Base-by-base conservation (phyloP, 108 stramenopile species). In the Skeletonema menzelii region DNA sequence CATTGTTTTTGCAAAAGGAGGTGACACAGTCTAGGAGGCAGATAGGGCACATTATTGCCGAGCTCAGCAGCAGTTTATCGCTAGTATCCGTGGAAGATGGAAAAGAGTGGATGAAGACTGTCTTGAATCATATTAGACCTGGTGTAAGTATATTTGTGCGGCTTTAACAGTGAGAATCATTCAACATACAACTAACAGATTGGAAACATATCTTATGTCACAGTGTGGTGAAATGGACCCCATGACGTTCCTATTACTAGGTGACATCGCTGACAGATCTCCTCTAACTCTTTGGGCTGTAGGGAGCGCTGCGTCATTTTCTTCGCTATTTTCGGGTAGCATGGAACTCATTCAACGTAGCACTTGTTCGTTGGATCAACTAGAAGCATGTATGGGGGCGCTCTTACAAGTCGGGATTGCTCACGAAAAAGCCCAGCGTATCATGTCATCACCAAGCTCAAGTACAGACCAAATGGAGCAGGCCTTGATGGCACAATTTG, bases 11-110 rank as follows among this genome's bases (percentile, higher is more conserved):
- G 20, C 65, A 30, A 0, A 17, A 49, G n/a, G 20, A 44, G 62
- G 28, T 30, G 34, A 27, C 14, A 63, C 19, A n/a, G 26, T 22
- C 30, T 14, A 37, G 63, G 42, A 77, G 66, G 47, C 74, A 76
- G 61, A 59, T 92, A 38, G 88, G 87, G 11, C 77, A 88, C 60
- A 86, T 84, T 65, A 38, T 92, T 15, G 87, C 88, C 5, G 86
- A 88, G 69, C 65, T 88, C 26, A 84, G 85, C 53, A 24, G 37
- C 27, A 79, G 53, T 58, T 59, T 58, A 49, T 46, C 72, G 17
- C 63, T 32, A 62, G 72, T 59, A 55, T 31, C 44, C 22, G 26
- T 17, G 42, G 79, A 42, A 47, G 34, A 44, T 27, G 75, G n/a
- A 30, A 42, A 28, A 56, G 70, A 37, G 59, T 59, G 27, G 35